Base-by-base conservation (phyloP, 179 eudicot genomes). In the Beta lomatogona region DNA sequence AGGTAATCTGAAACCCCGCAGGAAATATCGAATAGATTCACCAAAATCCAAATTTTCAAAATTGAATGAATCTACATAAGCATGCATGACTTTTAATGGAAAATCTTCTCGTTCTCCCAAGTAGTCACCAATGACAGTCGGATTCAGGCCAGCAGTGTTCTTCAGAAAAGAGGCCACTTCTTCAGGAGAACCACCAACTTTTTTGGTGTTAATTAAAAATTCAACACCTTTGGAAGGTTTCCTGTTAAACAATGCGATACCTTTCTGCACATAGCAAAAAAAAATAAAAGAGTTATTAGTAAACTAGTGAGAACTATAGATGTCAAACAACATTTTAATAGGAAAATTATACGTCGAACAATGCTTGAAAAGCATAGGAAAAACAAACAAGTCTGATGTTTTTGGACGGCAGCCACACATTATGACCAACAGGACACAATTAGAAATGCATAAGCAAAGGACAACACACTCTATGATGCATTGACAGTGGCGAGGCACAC, bases 171-270 rank as follows among this genome's bases (percentile, higher is more conserved):
- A 77, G 53, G 94, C 97, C 69, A 96, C 95, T 85, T 87, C 96
- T 87, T 96, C 99, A 0, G 99, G 95, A 82, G 99, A 88, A 55
- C 86, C 86, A 75, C 90, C 93, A 80, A 94, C 86, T 76, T 94
- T 96, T 84, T 94, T 91, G 77, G 91, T 85, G 86, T 90, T 94
- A 79, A 93, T 89, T 77, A 96, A 75, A 79, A 91, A 96, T 44
- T 91, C 97, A 77, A 96, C 87, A 68, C 99, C 99, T 92, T 93
- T 96, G 73, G 99, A 91, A 82, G 99, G 98, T 85, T 96, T 96
- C 80, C 97, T 83, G 82, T 96, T 96, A 88, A 96, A 96, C 82
- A 91, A 87, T 21, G 97, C 86, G 82, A 94, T 84, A 61, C 99
- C 99, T 84, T 96, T 96, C 99, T 96, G 97, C 97, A 91, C 21